These are phyloP conservation scores for Aspergillus caelatus DNA, from an alignment of 2,329 filamentous ascomycete genomes.

Conservation along the genomic window DNA sequence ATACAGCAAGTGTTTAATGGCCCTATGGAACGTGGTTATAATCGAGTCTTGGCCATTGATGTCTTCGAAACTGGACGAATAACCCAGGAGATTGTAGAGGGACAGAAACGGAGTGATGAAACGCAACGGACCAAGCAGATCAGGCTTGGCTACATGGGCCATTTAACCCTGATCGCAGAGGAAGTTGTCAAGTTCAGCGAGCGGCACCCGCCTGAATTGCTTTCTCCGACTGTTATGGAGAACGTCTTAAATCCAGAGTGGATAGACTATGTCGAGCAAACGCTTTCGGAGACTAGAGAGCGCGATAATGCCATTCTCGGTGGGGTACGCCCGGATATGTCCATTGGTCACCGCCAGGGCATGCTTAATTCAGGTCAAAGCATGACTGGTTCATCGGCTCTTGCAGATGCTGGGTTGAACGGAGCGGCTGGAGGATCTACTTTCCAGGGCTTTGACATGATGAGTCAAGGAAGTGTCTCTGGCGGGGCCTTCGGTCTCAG, in stretches of 20 bases:
- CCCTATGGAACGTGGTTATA: slow-evolving; percentile 94
- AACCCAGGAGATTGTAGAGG: slow-evolving; percentile 88
- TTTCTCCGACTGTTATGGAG: slow-evolving; percentile 82
- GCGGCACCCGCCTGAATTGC: slow-evolving; percentile 82
- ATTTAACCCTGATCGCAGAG: slow-evolving; percentile 93
- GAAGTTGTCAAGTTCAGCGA: slow-evolving; percentile 99
- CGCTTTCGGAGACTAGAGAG: slow-evolving; percentile 88
- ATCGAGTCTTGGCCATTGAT: slow-evolving; percentile 84
- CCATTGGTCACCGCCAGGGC: slow-evolving; percentile 74
- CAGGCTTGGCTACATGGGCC: slow-evolving; percentile 96
- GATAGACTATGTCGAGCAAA: slow-evolving; percentile 93
- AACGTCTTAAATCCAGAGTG: slow-evolving; percentile 87
- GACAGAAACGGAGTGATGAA: slow-evolving; percentile 83
- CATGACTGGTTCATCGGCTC: slow-evolving; percentile 66
- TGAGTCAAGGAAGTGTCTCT: slow-evolving; percentile 65
- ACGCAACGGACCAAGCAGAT: slow-evolving; percentile 83
- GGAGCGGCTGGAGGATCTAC: slow-evolving; percentile 57
- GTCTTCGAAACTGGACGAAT: slow-evolving; percentile 90
- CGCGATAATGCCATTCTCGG: slow-evolving; percentile 98
- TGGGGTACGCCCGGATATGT: slow-evolving; percentile 88
- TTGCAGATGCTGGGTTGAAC: slow-evolving; percentile 80
- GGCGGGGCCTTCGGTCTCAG: slow-evolving; percentile 73
- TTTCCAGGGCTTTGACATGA: slow-evolving; percentile 68
- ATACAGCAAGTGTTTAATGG: slow-evolving; percentile 99
- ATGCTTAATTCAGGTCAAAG: slow-evolving; percentile 62